Percentiles rank a stretch among this genome's conserved stretches.
Evolutionary conservation across 2,329 filamentous ascomycete genomes (phyloP).

Genomic region (Colletotrichum sp.): DNA sequence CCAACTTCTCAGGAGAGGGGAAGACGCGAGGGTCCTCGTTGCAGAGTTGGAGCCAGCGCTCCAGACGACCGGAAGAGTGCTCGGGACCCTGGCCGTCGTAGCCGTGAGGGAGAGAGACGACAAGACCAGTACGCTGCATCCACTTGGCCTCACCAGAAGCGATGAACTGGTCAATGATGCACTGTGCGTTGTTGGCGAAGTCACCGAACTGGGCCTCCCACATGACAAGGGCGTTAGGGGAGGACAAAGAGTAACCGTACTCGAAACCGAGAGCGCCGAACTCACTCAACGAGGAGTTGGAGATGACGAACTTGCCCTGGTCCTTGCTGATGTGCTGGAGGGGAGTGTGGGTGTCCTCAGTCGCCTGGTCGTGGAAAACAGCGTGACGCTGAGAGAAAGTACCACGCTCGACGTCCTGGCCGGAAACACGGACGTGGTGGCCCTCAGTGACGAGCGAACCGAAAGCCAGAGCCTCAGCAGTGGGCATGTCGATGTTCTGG

Average conservation of each 20-base stretch:
- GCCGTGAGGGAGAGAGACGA: constrained; percentile 95
- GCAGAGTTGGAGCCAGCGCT: constrained; percentile 95
- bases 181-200: constrained; percentile 99
- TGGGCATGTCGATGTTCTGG: constrained; percentile 96
- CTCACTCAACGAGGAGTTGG: constrained; percentile 86
- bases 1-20: constrained; percentile 85
- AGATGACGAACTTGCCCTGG: constrained; percentile 95
- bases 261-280: constrained; percentile 88
- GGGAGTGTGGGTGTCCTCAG: constrained; percentile 89
- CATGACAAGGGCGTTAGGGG: constrained; percentile 96
- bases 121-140: constrained; percentile 96
- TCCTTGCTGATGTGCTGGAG: constrained; percentile 88
- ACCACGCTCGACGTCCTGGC: constrained; percentile 98
- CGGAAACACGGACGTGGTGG: constrained; percentile 95
- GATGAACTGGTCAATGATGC: constrained; percentile 98
- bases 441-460: constrained; percentile 90
- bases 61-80: constrained; percentile 96
- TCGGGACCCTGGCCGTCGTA: constrained; percentile 98
- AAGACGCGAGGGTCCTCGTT: constrained; percentile 97
- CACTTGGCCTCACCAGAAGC: constrained; percentile 98
- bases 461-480: constrained; percentile 94
- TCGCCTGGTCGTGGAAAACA: constrained; percentile 97
- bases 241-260: constrained; percentile 97
- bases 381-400: constrained; percentile 98
- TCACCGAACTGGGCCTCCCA: constrained; percentile 99